Evolutionary conservation across 352 stramenopile species (phyloP).

Genomic region (Phytophthora lateralis): DNA sequence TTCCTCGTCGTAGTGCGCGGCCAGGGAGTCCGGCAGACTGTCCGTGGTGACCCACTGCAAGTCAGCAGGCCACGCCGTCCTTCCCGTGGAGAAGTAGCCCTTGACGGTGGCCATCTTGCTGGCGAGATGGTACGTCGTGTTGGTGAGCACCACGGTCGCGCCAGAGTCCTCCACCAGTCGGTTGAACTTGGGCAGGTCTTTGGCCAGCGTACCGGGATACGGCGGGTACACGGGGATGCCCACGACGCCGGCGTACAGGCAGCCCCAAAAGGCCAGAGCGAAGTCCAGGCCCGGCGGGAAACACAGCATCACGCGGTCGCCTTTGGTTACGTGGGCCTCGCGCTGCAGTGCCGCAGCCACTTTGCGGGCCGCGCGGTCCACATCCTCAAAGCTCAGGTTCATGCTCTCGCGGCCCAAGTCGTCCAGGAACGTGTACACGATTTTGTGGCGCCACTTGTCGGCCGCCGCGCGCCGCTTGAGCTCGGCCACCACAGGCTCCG

Average conservation of each 20-base stretch:
- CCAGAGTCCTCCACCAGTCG: constrained; percentile 73
- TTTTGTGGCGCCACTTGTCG: constrained; percentile 58
- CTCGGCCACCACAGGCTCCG: constrained; percentile 49
- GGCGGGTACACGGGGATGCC: constrained; percentile 80
- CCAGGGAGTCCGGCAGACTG: constrained; percentile 55
- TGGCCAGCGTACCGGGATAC: constrained; percentile 71
- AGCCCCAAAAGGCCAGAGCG: constrained; percentile 79
- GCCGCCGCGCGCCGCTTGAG: constrained; percentile 51
- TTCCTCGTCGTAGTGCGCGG: constrained; percentile 55
- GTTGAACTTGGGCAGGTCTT: constrained; percentile 84
- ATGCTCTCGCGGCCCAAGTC: constrained; percentile 65
- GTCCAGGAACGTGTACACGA: constrained; percentile 87
- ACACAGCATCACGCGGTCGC: constrained; percentile 79
- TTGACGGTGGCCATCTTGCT: constrained; percentile 85
- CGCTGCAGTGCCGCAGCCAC: constrained; percentile 67
- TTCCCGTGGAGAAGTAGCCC: constrained; percentile 65
- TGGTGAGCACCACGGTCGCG: constrained; percentile 69
- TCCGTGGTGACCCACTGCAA: constrained; percentile 81
- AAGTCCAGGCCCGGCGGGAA: constrained; percentile 82
- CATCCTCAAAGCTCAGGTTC: constrained; percentile 74
- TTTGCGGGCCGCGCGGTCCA: constrained; percentile 64
- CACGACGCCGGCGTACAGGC: constrained; percentile 74
- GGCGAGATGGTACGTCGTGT: constrained; percentile 79
- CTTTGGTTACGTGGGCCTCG: constrained; percentile 51
- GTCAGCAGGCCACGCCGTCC: constrained; percentile 64